phyloP scores from a whole-genome alignment of 768 basidiomycete species.

The Phaffia tasmanica region DNA sequence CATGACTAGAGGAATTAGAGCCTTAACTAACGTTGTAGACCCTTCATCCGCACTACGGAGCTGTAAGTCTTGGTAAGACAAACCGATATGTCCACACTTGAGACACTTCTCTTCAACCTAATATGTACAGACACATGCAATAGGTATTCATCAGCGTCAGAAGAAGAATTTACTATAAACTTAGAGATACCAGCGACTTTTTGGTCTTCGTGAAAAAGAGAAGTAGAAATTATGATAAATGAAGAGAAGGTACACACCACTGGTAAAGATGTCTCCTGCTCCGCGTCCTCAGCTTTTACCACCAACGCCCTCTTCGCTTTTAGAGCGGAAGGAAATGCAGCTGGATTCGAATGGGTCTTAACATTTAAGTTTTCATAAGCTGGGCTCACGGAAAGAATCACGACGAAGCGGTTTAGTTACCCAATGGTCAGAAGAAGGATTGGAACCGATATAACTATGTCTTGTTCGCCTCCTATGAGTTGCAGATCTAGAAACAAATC shows the following conservation, averaged over 20 bases:
- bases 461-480: neutral
- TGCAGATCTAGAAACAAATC: too few species aligned
- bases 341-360: constrained; percentile 78
- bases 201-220: constrained; percentile 9
- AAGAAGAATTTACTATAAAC: neutral
- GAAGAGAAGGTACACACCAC: constrained; percentile 38
- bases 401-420: neutral
- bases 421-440: neutral
- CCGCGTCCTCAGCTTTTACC: constrained; percentile 44
- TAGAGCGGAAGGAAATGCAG: constrained; percentile 83
- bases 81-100: constrained; percentile 68
- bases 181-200: neutral
- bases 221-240: constrained; percentile 16
- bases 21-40: constrained; percentile 21
- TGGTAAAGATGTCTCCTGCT: constrained; percentile 37
- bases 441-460: neutral
- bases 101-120: constrained; percentile 87
- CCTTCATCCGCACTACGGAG: constrained; percentile 39
- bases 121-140: neutral
- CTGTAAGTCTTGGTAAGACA: constrained; percentile 82
- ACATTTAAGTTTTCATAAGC: constrained; percentile 88
- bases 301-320: constrained; percentile 77
- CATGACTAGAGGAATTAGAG: neutral
- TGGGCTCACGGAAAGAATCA: constrained; percentile 36
- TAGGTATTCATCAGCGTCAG: neutral